Conservation (phyloP, 1,139 yeast genomes). For the Saccharomyces hybrid region DNA sequence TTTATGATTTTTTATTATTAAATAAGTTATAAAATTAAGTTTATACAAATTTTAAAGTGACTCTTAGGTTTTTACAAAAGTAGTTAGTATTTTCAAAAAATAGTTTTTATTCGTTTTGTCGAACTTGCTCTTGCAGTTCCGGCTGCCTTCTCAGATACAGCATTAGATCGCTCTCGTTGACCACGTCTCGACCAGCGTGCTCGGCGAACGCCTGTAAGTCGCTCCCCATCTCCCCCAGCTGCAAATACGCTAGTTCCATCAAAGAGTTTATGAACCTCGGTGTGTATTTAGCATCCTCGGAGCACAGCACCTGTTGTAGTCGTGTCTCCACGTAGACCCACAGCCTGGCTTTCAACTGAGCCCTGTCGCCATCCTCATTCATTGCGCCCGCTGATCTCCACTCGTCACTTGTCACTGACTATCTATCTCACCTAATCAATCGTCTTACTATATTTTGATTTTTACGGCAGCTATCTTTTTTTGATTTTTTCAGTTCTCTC, state of each 20-base stretch:
- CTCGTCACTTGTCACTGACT: no score
- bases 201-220: conserved; percentile 59
- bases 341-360: conserved; percentile 49
- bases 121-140: conserved; percentile 10
- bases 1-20: not conserved
- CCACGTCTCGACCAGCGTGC: conserved; percentile 50
- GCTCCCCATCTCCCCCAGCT: conserved; percentile 43
- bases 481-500: not conserved
- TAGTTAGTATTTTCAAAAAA: no score
- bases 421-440: no score
- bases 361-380: conserved; percentile 5
- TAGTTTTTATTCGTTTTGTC: not conserved
- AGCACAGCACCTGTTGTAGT: conserved; percentile 39
- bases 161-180: conserved; percentile 46
- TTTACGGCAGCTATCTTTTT: not conserved
- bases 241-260: conserved; percentile 58
- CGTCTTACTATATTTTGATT: not conserved
- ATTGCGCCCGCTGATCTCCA: not conserved
- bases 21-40: not conserved
- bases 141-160: conserved; percentile 37
- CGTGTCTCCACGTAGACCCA: conserved; percentile 52
- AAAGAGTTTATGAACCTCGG: conserved; percentile 54
- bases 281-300: conserved; percentile 36
- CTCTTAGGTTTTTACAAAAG: not conserved
- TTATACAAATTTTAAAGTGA: conserved; percentile 1